phyloP scores from a whole-genome alignment of 2,329 filamentous ascomycete species.

The Albifimbria verrucaria region DNA sequence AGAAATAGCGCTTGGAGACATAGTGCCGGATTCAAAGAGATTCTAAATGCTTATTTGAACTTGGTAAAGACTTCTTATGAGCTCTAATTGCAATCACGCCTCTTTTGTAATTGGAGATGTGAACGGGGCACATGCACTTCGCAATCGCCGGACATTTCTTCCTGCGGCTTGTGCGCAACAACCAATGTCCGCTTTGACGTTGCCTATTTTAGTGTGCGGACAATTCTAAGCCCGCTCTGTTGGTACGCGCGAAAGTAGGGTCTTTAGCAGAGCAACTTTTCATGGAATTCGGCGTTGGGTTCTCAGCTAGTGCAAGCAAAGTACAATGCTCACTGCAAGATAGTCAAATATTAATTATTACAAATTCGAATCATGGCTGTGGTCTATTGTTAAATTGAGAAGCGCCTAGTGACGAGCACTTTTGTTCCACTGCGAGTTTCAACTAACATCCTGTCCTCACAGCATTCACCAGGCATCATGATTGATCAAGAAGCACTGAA shows the following conservation, averaged over 20 bases:
- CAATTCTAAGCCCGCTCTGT: not conserved
- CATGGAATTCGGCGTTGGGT: too few relatives aligned
- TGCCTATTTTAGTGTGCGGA: not conserved
- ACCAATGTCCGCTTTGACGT: not conserved
- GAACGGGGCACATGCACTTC: not conserved
- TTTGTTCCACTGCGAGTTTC: too few relatives aligned
- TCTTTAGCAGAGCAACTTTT: too few relatives aligned
- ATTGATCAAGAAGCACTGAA: conserved; percentile 18
- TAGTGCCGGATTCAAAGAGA: conserved; percentile 8
- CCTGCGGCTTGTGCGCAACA: not conserved
- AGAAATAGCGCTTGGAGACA: conserved; percentile 18
- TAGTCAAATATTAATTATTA: too few relatives aligned
- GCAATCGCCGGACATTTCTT: not conserved
- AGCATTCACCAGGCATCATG: conserved; percentile 8
- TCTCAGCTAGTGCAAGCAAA: too few relatives aligned
- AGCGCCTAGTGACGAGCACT: too few relatives aligned
- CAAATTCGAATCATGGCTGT: too few relatives aligned
- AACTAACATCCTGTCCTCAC: too few relatives aligned
- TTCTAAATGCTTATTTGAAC: conserved; percentile 2
- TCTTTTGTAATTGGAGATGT: not conserved
- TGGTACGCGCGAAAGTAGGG: not conserved
- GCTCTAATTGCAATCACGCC: not conserved
- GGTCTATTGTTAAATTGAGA: too few relatives aligned
- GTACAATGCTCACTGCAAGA: too few relatives aligned
- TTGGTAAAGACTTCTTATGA: conserved; percentile 1